Conservation (phyloP, 1,284 basidiomycete species). For the Naganishia albida region DNA sequence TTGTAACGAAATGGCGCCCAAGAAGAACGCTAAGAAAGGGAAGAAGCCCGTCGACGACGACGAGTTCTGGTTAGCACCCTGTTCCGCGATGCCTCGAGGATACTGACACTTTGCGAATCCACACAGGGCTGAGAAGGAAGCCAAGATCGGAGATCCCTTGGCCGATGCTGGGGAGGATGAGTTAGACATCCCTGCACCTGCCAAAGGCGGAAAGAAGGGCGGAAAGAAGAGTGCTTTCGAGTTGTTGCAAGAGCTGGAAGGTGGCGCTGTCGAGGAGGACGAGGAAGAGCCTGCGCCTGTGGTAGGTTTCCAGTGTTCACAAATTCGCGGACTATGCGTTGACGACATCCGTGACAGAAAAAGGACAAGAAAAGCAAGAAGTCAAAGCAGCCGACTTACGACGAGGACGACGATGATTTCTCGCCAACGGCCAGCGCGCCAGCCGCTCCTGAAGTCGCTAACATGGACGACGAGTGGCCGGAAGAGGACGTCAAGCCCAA, state of each 20-base stretch:
- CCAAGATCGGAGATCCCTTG: conserved; percentile 63
- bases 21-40: conserved; percentile 82
- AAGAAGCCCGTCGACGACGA: conserved; percentile 75
- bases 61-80: conserved; percentile 70
- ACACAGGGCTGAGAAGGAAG: conserved; percentile 60
- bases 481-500: conserved; percentile 45
- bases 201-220: conserved; percentile 39
- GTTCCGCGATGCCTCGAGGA: conserved; percentile 1
- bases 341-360: conserved; percentile 56
- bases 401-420: conserved; percentile 38
- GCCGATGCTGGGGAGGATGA: conserved; percentile 55
- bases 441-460: conserved; percentile 65
- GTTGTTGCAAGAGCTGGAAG: conserved; percentile 49
- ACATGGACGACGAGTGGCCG: conserved; percentile 41
- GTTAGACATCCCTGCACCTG: conserved; percentile 53
- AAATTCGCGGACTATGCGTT: conserved; percentile 62
- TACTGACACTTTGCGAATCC: conserved; percentile 3
- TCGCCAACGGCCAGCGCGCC: conserved; percentile 68
- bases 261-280: conserved; percentile 64
- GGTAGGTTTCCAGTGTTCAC: conserved; percentile 59
- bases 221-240: conserved; percentile 41
- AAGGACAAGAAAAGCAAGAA: conserved; percentile 41
- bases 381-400: conserved; percentile 33
- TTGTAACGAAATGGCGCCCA: conserved; percentile 68
- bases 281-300: conserved; percentile 68